Base-by-base conservation (phyloP, 306 rosid genomes). In the Trifolium repens region DNA sequence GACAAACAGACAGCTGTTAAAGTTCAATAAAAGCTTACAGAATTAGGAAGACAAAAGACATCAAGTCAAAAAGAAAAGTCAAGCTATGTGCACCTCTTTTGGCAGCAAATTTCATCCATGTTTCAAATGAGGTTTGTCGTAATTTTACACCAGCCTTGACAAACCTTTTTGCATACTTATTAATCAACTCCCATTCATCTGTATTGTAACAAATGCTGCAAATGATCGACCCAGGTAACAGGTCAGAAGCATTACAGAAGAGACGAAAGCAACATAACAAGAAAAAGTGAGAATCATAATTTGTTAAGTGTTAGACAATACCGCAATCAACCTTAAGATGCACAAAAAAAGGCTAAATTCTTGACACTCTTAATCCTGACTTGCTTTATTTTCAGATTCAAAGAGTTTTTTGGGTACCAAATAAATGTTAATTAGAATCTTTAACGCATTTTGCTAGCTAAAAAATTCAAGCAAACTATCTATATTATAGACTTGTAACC, bases 161-260 rank as follows among this genome's bases (percentile, higher is more conserved):
- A 83, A 90, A 94, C 82, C 80, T 82, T 74, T 81, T 86, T 27
- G 88, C 87, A 84, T 90, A 94, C 81, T 90, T 94, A 46, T 84
- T 76, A 68, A 91, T 84, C 90, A 92, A 79, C 77, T 79, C 79
- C 99, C 97, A 89, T 19, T 84, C 74, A 76, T 89, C 90, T 11
- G 84, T 80, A 63, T 92, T 84, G 84, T 79, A 88, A 83, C 97
- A 92, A 73, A 92, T 89, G 87, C 99, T 94, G 92, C 89, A 83
- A 84, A 78, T 69, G 71, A 64, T 72, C 78, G 75, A 80, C 73
- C 27, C 75, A 52, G 71, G 70, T 52, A 44, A 30, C 17, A 16
- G 57, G 72, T 81, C 43, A 82, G 69, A 67, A 69, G 73, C 79
- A 72, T 68, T 27, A 63, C 14, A 67, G 68, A 79, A 77, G 53